Conservation (phyloP, 352 stramenopile species). For the Phytophthora sansomeana region DNA sequence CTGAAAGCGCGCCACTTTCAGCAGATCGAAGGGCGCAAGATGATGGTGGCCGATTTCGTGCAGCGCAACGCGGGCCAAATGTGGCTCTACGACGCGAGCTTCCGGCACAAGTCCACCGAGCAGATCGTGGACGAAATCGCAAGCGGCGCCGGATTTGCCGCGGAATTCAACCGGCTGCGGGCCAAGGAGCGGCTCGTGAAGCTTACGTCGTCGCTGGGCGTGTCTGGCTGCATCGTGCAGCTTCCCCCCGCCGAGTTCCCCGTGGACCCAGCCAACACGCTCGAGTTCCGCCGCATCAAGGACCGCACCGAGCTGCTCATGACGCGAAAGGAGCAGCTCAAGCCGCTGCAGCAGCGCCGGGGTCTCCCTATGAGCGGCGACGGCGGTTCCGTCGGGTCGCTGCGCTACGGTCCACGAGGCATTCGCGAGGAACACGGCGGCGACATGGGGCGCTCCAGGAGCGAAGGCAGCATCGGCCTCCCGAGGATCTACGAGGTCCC, state of each 20-base stretch:
- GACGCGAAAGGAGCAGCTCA: slow-evolving; percentile 57
- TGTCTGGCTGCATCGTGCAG: slow-evolving; percentile 65
- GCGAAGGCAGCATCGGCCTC: slow-evolving; percentile 44
- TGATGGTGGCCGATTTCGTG: slow-evolving; percentile 75
- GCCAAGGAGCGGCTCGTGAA: slow-evolving; percentile 69
- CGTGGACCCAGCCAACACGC: slow-evolving; percentile 41
- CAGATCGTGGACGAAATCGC: slow-evolving; percentile 61
- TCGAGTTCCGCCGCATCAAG: slow-evolving; percentile 59
- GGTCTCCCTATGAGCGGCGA: slow-evolving; percentile 1
- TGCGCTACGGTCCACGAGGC: slow-evolving; percentile 22
- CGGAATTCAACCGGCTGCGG: slow-evolving; percentile 61
- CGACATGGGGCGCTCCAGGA: slow-evolving; percentile 28
- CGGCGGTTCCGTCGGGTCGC: slow-evolving; percentile 4
- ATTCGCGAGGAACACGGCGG: slow-evolving; percentile 36
- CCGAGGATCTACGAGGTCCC: slow-evolving; percentile 47
- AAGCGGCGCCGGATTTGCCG: slow-evolving; percentile 47
- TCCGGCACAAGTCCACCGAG: slow-evolving; percentile 41
- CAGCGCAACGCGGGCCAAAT: slow-evolving; percentile 60
- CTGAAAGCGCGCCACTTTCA: slow-evolving; percentile 36
- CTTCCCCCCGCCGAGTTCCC: slow-evolving; percentile 32
- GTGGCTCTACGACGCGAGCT: slow-evolving; percentile 64
- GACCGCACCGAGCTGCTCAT: slow-evolving; percentile 61
- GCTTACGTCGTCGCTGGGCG: slow-evolving; percentile 66
- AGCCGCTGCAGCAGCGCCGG: slow-evolving; percentile 50
- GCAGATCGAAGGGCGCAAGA: slow-evolving; percentile 56